A percentile compares a stretch with the other conserved stretches of the same genome.
These are phyloP conservation scores for Penium margaritaceum DNA, from an alignment of 139 green algal species.

Conservation along the genomic window DNA sequence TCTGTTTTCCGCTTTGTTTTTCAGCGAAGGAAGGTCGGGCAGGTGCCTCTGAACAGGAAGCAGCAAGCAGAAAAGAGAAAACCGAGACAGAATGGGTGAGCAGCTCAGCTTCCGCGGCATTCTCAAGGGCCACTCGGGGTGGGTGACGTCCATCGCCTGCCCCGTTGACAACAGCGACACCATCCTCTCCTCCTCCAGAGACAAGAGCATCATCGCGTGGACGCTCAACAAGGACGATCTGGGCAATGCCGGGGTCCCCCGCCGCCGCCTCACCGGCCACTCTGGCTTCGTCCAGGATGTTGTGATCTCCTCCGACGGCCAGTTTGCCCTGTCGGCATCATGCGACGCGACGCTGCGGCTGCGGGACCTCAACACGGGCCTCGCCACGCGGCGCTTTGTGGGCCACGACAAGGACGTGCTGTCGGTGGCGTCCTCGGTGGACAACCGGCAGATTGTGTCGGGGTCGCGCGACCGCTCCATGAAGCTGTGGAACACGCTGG, in stretches of 20 bases:
- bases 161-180: constrained; percentile 87
- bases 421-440: constrained; percentile 94
- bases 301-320: constrained; percentile 94
- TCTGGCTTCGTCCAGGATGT: constrained; percentile 95
- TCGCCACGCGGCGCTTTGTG: constrained; percentile 92
- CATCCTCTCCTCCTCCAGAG: constrained; percentile 85
- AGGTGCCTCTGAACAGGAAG: no score
- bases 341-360: constrained; percentile 97
- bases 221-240: constrained; percentile 70
- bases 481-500: constrained; percentile 54
- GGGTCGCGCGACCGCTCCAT: constrained; percentile 61
- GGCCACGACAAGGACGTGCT: constrained; percentile 98
- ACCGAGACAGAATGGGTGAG: no score
- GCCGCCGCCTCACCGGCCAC: constrained; percentile 65
- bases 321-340: constrained; percentile 94
- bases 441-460: constrained; percentile 99
- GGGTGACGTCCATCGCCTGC: constrained; percentile 85
- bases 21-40: no score
- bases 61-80: no score
- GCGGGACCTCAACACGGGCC: constrained; percentile 95
- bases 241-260: constrained; percentile 68
- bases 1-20: no score
- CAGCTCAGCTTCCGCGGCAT: constrained; percentile 67
- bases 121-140: constrained; percentile 59
- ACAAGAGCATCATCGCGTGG: constrained; percentile 97